phyloP scores from a whole-genome alignment of 805 yeast species.

The Schizosaccharomyces lindneri region DNA sequence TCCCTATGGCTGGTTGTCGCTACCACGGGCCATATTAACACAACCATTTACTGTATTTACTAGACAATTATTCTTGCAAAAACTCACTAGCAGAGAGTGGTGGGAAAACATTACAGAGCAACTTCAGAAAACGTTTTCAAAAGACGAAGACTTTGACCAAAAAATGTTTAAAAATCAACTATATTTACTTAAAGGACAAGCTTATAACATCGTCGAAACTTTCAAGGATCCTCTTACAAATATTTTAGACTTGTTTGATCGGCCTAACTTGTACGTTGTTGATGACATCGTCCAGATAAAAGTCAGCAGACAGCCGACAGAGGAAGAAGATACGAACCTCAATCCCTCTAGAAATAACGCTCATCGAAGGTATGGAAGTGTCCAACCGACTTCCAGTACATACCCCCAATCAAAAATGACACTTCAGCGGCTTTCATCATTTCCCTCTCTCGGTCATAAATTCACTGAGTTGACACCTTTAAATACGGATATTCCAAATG shows the following conservation, averaged over 20 bases:
- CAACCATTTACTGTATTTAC: conserved; percentile 38
- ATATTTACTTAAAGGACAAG: conserved; percentile 54
- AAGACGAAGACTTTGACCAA: conserved; percentile 37
- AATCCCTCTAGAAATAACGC: too few species aligned
- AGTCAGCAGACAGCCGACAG: not conserved
- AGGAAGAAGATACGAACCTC: not conserved
- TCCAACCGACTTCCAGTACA: not conserved
- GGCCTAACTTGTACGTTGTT: not conserved
- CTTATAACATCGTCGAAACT: conserved; percentile 48
- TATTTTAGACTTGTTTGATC: not conserved
- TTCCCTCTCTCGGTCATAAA: too few species aligned
- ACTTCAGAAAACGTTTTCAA: conserved; percentile 24
- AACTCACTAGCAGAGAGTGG: conserved; percentile 38
- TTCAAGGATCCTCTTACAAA: conserved; percentile 19
- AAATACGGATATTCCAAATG: too few species aligned
- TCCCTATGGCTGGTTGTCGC: conserved; percentile 55
- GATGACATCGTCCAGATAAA: not conserved
- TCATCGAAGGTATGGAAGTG: not conserved
- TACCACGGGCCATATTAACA: conserved; percentile 38
- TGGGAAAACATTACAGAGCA: conserved; percentile 36
- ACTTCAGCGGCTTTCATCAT: too few species aligned
- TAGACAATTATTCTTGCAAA: conserved; percentile 29
- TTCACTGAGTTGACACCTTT: too few species aligned
- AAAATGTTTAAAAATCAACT: conserved; percentile 44
- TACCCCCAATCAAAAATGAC: too few species aligned